Conservation (phyloP, 1,284 basidiomycete species). For the Cystobasidium sp. region DNA sequence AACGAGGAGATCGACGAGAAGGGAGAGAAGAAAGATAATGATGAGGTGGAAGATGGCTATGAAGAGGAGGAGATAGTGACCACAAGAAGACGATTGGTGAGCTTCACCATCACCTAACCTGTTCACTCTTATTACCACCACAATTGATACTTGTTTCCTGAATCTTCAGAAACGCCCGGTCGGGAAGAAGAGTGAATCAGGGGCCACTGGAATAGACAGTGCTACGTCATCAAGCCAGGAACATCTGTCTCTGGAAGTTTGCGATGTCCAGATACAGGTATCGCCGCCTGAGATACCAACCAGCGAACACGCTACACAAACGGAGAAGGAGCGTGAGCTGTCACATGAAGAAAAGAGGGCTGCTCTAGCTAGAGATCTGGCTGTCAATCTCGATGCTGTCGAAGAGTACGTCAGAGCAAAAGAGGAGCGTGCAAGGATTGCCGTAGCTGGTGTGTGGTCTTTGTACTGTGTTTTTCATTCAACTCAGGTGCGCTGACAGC, state of each 20-base stretch:
- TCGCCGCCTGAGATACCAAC: slow-evolving; percentile 68
- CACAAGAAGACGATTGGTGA: slow-evolving; percentile 56
- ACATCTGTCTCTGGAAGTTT: slow-evolving; percentile 57
- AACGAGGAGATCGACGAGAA: slow-evolving; percentile 52
- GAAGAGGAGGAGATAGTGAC: slow-evolving; percentile 59
- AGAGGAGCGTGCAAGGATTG: slow-evolving; percentile 31
- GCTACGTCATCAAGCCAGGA: neutral
- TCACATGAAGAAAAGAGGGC: slow-evolving; percentile 63
- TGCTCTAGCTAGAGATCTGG: slow-evolving; percentile 73
- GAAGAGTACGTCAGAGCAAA: slow-evolving; percentile 67
- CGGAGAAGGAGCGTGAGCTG: slow-evolving; percentile 66
- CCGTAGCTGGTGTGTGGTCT: neutral
- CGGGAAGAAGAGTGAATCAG: neutral
- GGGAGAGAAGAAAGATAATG: slow-evolving; percentile 50
- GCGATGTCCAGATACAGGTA: slow-evolving; percentile 65
- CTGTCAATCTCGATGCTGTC: slow-evolving; percentile 74
- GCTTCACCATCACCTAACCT: slow-evolving; percentile 35
- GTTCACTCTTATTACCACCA: neutral
- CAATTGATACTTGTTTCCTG: neutral
- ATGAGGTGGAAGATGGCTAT: slow-evolving; percentile 58
- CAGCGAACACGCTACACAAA: slow-evolving; percentile 56
- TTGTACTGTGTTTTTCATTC: neutral
- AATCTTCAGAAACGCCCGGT: slow-evolving; percentile 13
- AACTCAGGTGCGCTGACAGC: neutral
- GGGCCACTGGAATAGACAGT: neutral